Conservation (phyloP, 2,329 filamentous ascomycete species). For the Basipetospora chlamydospora region DNA sequence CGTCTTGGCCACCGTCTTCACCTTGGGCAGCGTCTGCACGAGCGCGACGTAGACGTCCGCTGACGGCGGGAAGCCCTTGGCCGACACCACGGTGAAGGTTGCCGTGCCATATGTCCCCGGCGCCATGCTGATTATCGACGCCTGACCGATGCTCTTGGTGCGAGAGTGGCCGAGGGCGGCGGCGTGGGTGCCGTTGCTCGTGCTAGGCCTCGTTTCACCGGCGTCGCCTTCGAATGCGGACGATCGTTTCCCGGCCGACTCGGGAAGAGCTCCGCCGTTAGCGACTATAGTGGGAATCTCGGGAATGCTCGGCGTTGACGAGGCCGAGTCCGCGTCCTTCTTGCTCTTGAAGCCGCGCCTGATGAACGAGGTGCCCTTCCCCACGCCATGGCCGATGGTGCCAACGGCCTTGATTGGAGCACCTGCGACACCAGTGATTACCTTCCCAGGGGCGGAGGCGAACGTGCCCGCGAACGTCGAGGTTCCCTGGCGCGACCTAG, state of each 20-base stretch:
- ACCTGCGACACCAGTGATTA: constrained; percentile 66
- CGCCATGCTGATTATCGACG: constrained; percentile 51
- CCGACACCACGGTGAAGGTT: constrained; percentile 64
- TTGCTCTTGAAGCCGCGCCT: constrained; percentile 67
- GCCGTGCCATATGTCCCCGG: constrained; percentile 55
- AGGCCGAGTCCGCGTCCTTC: constrained; percentile 44
- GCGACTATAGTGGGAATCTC: constrained; percentile 24
- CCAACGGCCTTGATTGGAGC: constrained; percentile 86
- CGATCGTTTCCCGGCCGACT: constrained; percentile 26
- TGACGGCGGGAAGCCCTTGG: constrained; percentile 59
- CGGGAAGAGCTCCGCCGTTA: constrained; percentile 17
- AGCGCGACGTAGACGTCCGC: constrained; percentile 69
- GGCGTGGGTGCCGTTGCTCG: background rate
- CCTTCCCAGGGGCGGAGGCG: constrained; percentile 65
- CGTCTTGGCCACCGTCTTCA: constrained; percentile 78
- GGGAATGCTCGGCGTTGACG: constrained; percentile 24
- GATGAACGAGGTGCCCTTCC: constrained; percentile 82
- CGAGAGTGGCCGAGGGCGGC: constrained; percentile 32
- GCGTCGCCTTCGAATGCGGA: constrained; percentile 20
- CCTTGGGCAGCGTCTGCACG: constrained; percentile 51
- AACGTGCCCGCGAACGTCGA: constrained; percentile 91
- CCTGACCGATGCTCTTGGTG: constrained; percentile 44
- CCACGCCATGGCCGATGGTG: constrained; percentile 61
- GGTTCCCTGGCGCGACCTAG: constrained; percentile 72
- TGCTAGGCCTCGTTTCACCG: background rate